Percentiles rank a stretch among this genome's conserved stretches.
Conservation (phyloP, 768 basidiomycete genomes). For the Austroboletus eburneus region DNA sequence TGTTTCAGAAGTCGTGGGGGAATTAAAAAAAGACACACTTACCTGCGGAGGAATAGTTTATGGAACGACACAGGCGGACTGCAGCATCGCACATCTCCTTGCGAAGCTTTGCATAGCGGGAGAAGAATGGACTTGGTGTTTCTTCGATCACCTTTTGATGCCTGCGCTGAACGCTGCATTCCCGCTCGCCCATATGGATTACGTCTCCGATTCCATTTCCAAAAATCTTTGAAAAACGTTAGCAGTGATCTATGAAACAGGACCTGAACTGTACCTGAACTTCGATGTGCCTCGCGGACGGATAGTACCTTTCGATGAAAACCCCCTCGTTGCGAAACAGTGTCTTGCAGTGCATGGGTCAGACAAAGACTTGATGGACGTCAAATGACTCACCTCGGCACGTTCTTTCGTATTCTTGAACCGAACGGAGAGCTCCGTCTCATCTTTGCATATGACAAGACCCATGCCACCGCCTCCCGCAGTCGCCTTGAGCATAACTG, state of each 20-base stretch:
- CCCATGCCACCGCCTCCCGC: conserved; percentile 72
- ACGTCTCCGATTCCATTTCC: conserved; percentile 58
- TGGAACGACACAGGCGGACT: conserved; percentile 41
- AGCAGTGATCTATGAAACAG: neutral
- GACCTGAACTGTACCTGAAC: conserved; percentile 43
- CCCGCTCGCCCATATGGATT: conserved; percentile 64
- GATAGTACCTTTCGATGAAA: conserved; percentile 59
- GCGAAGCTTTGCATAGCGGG: conserved; percentile 39
- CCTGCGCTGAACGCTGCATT: conserved; percentile 65
- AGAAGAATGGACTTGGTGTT: conserved; percentile 57
- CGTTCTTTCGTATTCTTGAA: conserved; percentile 38
- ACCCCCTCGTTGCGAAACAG: conserved; percentile 49
- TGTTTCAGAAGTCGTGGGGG: too few relatives aligned
- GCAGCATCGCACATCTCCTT: conserved; percentile 52
- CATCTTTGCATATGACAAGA: conserved; percentile 48
- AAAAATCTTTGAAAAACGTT: conserved; percentile 45
- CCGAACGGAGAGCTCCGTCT: conserved; percentile 33
- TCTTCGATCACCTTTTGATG: conserved; percentile 77
- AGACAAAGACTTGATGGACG: too few relatives aligned
- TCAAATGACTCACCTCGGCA: conserved; percentile 39
- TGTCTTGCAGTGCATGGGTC: conserved; percentile 23
- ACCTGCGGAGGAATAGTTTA: conserved; percentile 61
- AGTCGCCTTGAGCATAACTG: conserved; percentile 64
- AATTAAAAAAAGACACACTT: neutral
- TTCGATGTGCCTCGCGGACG: conserved; percentile 58